These are phyloP conservation scores for Saksenaea oblongispora DNA, from an alignment of 371 early-diverging fungal genomes.

Conservation along the genomic window DNA sequence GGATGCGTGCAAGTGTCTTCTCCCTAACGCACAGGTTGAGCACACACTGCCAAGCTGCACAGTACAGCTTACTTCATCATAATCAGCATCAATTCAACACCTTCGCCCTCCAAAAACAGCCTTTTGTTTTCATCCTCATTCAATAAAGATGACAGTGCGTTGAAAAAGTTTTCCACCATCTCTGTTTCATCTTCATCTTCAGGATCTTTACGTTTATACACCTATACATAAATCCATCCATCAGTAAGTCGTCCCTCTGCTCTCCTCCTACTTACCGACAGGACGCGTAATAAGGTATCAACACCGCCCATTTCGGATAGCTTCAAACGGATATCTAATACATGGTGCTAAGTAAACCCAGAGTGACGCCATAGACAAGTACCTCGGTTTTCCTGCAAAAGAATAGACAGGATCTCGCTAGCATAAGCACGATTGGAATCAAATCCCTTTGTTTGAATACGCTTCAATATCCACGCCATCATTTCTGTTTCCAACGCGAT, in stretches of 20 bases:
- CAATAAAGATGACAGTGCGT: constrained; percentile 70
- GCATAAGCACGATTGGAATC: constrained; percentile 87
- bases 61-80: constrained; percentile 66
- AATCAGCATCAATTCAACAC: constrained; percentile 90
- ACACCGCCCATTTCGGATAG: constrained; percentile 69
- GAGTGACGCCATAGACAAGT: neutral
- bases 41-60: neutral
- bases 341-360: neutral
- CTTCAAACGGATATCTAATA: constrained; percentile 63
- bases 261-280: constrained; percentile 45
- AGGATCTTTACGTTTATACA: constrained; percentile 79
- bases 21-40: constrained; percentile 52
- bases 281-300: constrained; percentile 67
- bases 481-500: constrained; percentile 67
- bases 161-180: constrained; percentile 88
- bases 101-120: constrained; percentile 80
- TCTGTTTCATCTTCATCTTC: constrained; percentile 84
- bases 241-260: neutral
- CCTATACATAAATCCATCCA: constrained; percentile 16
- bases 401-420: constrained; percentile 82
- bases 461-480: constrained; percentile 72
- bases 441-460: constrained; percentile 60
- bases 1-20: constrained; percentile 74
- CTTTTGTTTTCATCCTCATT: constrained; percentile 65
- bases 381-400: constrained; percentile 76